Evolutionary conservation across 2,329 filamentous ascomycete species (phyloP).

Genomic region (Pseudogymnoascus sp.): DNA sequence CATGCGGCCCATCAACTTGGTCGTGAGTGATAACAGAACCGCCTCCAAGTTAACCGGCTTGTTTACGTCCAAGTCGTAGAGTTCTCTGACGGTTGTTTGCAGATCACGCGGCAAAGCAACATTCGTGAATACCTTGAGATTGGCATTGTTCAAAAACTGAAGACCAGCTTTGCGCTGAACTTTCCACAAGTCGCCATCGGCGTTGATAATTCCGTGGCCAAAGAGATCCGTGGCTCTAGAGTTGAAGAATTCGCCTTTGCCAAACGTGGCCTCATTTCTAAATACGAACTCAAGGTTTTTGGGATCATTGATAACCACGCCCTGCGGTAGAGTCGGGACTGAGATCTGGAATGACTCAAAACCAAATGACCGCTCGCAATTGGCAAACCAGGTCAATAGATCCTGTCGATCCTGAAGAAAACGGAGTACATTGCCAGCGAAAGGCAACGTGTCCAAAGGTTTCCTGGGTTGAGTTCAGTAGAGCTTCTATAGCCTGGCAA

Average conservation of each 20-base stretch:
- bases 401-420: conserved; percentile 53
- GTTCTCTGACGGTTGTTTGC: conserved; percentile 31
- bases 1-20: conserved; percentile 58
- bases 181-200: conserved; percentile 55
- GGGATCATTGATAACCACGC: conserved; percentile 55
- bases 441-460: conserved; percentile 33
- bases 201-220: conserved; percentile 59
- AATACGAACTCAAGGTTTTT: conserved; percentile 55
- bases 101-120: conserved; percentile 49
- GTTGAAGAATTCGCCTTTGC: conserved; percentile 56
- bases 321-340: conserved; percentile 53
- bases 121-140: conserved; percentile 49
- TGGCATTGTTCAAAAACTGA: conserved; percentile 49
- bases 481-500: background rate
- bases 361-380: conserved; percentile 47
- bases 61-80: conserved; percentile 28
- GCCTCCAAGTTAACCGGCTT: conserved; percentile 45
- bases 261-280: conserved; percentile 50
- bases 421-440: conserved; percentile 52
- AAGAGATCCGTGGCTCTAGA: conserved; percentile 54
- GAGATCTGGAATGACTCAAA: conserved; percentile 54
- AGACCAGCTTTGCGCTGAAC: conserved; percentile 54
- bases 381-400: conserved; percentile 55
- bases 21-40: conserved; percentile 57
- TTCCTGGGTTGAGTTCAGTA: conserved; percentile 19